Conservation (phyloP, 345 rosid species). For the Luvunga scandens region DNA sequence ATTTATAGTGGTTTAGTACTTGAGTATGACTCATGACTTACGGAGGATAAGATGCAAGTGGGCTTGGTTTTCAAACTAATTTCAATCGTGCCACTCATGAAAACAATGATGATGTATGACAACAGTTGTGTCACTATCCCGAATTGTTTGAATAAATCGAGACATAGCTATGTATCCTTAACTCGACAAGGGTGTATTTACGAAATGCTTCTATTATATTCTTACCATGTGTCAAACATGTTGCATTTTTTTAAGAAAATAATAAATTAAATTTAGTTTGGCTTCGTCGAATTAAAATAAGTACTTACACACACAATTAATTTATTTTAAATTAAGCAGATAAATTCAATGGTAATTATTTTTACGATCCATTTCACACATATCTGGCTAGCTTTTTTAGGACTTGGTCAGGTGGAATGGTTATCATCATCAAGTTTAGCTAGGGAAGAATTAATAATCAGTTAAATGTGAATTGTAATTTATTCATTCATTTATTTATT, state of each 20-base stretch:
- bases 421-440: neutral
- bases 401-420: neutral
- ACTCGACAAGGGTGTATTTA: neutral
- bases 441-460: no score
- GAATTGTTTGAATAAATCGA: constrained; percentile 5
- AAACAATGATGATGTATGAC: neutral
- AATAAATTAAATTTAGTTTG: no score
- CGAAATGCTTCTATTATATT: neutral
- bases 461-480: neutral
- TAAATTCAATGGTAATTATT: no score
- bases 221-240: neutral
- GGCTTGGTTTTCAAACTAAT: constrained; percentile 6
- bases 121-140: neutral
- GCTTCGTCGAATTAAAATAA: no score
- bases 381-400: no score
- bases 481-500: no score
- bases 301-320: no score
- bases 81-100: constrained; percentile 26
- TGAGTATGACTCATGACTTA: constrained; percentile 12
- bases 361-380: neutral
- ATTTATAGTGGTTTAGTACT: constrained; percentile 32
- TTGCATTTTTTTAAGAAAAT: neutral
- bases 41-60: neutral
- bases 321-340: no score
- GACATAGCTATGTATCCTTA: neutral